Evolutionary conservation across 1,284 basidiomycete species (phyloP).

Genomic region (Irpex lacteus): DNA sequence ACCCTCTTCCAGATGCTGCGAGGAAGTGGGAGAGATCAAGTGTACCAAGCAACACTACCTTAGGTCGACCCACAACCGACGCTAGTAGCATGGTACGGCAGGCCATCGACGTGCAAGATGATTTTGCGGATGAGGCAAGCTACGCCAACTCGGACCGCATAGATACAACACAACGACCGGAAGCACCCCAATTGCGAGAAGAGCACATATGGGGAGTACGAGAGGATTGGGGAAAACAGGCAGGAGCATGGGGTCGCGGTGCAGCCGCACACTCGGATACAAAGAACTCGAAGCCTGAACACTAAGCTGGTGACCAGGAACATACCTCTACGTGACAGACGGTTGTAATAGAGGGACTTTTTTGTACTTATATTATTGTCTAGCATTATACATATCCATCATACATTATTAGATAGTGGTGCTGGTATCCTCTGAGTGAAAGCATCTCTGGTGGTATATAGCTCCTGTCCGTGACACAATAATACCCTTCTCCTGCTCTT

Average conservation of each 20-base stretch:
- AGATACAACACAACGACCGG: constrained; percentile 25
- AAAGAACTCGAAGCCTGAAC: background rate
- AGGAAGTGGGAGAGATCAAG: constrained; percentile 37
- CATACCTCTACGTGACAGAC: background rate
- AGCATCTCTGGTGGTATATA: constrained; percentile 57
- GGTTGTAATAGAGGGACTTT: background rate
- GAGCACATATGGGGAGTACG: constrained; percentile 43
- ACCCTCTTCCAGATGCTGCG: constrained; percentile 33
- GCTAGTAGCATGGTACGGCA: background rate
- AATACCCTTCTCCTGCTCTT: constrained; percentile 29
- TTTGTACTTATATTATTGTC: background rate
- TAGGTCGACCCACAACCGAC: background rate
- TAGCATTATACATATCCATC: constrained; percentile 19
- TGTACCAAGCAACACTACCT: background rate
- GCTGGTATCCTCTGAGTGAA: constrained; percentile 27
- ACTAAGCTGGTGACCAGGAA: background rate
- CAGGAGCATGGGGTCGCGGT: constrained; percentile 33
- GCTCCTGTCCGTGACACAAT: constrained; percentile 59
- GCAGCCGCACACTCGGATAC: background rate
- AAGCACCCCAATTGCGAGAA: constrained; percentile 36
- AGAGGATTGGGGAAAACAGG: constrained; percentile 45
- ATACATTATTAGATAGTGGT: constrained; percentile 27
- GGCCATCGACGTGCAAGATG: background rate
- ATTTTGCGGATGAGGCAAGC: constrained; percentile 28
- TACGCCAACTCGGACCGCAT: constrained; percentile 7